Base-by-base conservation (phyloP, 768 basidiomycete genomes). In the Boletus insuetus region DNA sequence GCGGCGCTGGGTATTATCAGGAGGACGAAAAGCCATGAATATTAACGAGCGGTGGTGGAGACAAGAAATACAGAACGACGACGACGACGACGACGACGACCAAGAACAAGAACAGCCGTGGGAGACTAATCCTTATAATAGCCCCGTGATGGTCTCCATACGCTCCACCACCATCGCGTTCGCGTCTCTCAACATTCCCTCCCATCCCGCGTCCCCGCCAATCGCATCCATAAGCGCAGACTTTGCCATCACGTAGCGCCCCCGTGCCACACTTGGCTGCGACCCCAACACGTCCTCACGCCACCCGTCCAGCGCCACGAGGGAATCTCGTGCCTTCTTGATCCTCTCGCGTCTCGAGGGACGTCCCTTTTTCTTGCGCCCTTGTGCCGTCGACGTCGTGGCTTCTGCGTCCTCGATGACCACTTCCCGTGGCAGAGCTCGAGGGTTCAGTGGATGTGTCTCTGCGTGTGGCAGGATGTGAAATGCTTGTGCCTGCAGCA, bases 371-470 rank as follows among this genome's bases (percentile, higher is more conserved):
- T 82, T 81, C 68, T 78, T 84, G 34, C 73, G 66, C 24, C 51
- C 63, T 16, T 35, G 44, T n/a, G 35, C 16, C 35, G 35, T 37
- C 35, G 29, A 29, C 29, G 29, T 29, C 50, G 16, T 5, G 66
- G 54, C 17, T 4, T 51, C 65, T 0, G 45, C 63, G 26, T 79
- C 79, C 57, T 75, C 75, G 2, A 77, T 67, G 51, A 82, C 82
- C n/a, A 82, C 71, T 60, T 91, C 89, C 24, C 88, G 80, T 17
- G 90, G 90, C 7, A 92, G 73, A 24, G 71, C 70, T n/a, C 83
- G 77, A 4, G 89, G 89, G 62, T 81, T 83, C 64, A 81, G 73
- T 0, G 87, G 72, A 24, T 73, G 69, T 10, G 79, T 59, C 4
- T 75, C 71, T 13, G 82, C 79, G 37, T 62, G 61, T 0, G 91